A percentile compares a stretch with the other conserved stretches of the same genome.
Evolutionary conservation across 2,329 filamentous ascomycete genomes (phyloP).

Genomic region (Arthrobotrys sinensis): DNA sequence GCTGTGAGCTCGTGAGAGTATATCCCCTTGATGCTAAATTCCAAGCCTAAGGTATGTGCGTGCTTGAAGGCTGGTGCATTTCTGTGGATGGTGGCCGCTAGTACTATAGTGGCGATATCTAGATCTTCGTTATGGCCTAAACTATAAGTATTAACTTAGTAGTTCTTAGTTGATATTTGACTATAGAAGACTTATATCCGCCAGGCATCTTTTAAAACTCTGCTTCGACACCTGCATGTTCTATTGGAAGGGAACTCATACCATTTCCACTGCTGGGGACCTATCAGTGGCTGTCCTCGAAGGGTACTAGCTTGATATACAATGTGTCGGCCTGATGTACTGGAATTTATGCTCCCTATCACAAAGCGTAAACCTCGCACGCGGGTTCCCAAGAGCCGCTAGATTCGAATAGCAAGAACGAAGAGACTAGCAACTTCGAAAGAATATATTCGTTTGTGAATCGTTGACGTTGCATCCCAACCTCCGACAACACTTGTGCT

Average conservation of each 20-base stretch:
- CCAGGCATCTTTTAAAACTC: conserved; percentile 6
- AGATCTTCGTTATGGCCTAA: conserved; percentile 3
- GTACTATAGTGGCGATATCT: neutral
- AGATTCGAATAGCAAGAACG: neutral
- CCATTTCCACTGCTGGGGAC: too few species aligned
- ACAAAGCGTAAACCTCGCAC: neutral
- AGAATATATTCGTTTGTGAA: neutral
- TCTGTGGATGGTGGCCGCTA: neutral
- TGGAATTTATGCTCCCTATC: neutral
- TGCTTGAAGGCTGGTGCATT: neutral
- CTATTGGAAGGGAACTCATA: neutral
- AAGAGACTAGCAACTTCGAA: neutral
- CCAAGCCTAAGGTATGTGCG: neutral
- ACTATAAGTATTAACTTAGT: neutral
- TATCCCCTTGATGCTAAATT: too few species aligned
- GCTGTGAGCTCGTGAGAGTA: too few species aligned
- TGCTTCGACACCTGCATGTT: neutral
- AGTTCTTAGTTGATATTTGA: neutral
- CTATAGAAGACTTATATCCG: neutral
- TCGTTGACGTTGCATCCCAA: too few species aligned
- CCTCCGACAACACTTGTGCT: neutral
- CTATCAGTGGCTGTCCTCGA: too few species aligned
- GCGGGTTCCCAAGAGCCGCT: neutral
- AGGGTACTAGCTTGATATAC: too few species aligned
- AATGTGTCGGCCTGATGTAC: too few species aligned